These are phyloP conservation scores for Sherardia arvensis DNA, from an alignment of 257 asterid genomes.

Conservation along the genomic window DNA sequence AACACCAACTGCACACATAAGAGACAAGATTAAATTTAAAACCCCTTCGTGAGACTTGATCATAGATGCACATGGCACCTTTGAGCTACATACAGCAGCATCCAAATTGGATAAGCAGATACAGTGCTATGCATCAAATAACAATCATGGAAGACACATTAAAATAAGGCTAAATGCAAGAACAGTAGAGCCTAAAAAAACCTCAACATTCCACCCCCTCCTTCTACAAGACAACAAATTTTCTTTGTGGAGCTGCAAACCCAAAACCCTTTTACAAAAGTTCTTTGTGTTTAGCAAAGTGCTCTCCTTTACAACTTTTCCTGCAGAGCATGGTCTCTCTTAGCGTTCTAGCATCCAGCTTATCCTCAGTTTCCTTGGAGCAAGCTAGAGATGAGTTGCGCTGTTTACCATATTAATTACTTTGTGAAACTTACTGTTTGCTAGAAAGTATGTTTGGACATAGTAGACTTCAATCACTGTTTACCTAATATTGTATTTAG, in stretches of 20 bases:
- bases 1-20: constrained; percentile 66
- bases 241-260: too few species aligned
- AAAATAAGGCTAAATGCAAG: not conserved
- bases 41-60: not conserved
- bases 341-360: too few species aligned
- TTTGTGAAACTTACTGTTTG: not conserved
- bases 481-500: too few species aligned
- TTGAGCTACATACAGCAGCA: not conserved
- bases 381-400: too few species aligned
- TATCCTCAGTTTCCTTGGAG: too few species aligned
- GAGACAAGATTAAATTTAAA: constrained; percentile 15
- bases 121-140: not conserved
- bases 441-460: not conserved
- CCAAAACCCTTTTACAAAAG: too few species aligned
- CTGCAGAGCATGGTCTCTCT: too few species aligned
- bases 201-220: not conserved
- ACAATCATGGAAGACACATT: not conserved
- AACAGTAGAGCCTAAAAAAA: not conserved
- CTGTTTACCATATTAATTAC: too few species aligned
- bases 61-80: not conserved
- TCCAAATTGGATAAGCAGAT: not conserved
- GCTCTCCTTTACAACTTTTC: too few species aligned
- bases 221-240: not conserved
- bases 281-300: too few species aligned
- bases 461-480: too few species aligned